Evolutionary conservation across 208 protist genomes (phyloP), one percentile per base, ranked within the genome.

Genomic region (Leishmania turanica): DNA sequence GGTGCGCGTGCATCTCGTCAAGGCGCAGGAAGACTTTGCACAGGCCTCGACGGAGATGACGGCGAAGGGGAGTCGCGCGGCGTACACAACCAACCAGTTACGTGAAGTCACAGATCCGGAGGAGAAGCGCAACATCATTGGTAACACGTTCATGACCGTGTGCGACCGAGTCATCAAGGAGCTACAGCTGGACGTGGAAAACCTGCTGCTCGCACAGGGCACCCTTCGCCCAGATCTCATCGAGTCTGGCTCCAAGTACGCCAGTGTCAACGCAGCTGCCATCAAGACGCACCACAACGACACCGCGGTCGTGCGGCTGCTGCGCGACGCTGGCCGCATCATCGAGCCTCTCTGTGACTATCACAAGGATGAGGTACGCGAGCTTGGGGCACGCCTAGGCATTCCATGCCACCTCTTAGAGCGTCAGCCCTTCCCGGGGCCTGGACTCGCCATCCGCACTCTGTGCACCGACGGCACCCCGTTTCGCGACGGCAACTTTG

Each of bases 271-370:
- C 45, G 96, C 98, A 7, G 96, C 99, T 77, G 96, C 96, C 24
- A 99, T 99, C 88, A 99, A 99, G 90, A 99, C 98, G 51, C 99
- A 99, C 83, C 99, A 99, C 90, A 99, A 99, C 87, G 98, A 99
- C 85, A 99, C 98, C 11, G 92, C 93, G 24, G 87, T 99, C 27
- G 98, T 99, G 47, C 93, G 98, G 11, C 73, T 93, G 69, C 90
- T 99, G 62, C 91, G 98, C 79, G 90, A 97, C 47, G 89, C 90
- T 11, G 98, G 98, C 40, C 84, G 92, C 77, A 99, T 99, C 58
- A 97, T 99, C 75, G 99, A 99, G 87, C 99, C 99, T 27, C 96
- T 99, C 27, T 93, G 92, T 75, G 96, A 99, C 80, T 99, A 99
- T 72, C 98, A 99, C 93, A 99, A 99, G 92, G 99, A 99, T 89